phyloP scores from a whole-genome alignment of 176 grass and related monocot genomes.

The Rhynchospora pubera region DNA sequence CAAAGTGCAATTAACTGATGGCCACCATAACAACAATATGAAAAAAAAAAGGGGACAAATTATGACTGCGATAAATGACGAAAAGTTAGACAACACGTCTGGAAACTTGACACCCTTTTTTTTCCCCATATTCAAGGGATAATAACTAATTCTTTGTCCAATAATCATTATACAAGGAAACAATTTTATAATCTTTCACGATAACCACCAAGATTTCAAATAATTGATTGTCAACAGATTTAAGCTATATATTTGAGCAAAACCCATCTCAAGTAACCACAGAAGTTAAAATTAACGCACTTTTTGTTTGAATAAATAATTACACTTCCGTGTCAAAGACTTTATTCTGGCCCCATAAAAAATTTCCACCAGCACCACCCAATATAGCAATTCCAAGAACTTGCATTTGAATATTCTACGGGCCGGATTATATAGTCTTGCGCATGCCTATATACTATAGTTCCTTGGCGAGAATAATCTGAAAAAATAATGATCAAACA shows the following conservation, averaged over 20 bases:
- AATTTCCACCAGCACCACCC: background rate
- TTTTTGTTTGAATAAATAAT: background rate
- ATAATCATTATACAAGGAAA: background rate
- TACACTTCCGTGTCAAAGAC: background rate
- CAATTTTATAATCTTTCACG: background rate
- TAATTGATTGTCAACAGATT: background rate
- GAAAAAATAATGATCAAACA: background rate
- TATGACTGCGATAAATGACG: background rate
- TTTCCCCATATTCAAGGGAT: background rate
- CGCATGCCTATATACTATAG: background rate
- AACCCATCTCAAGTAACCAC: background rate
- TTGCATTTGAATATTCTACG: background rate
- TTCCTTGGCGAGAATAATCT: background rate
- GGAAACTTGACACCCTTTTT: background rate
- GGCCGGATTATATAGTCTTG: background rate
- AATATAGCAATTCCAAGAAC: background rate
- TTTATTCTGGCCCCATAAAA: background rate
- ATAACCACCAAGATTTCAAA: background rate
- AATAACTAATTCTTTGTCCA: background rate
- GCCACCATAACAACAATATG: background rate
- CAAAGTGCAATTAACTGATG: background rate
- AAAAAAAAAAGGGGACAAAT: too few species aligned
- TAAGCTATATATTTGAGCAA: background rate
- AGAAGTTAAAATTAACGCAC: background rate
- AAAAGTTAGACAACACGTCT: background rate